These are phyloP conservation scores for Pyrenochaeta sp. DNA, from an alignment of 2,329 filamentous ascomycete genomes.

Conservation along the genomic window DNA sequence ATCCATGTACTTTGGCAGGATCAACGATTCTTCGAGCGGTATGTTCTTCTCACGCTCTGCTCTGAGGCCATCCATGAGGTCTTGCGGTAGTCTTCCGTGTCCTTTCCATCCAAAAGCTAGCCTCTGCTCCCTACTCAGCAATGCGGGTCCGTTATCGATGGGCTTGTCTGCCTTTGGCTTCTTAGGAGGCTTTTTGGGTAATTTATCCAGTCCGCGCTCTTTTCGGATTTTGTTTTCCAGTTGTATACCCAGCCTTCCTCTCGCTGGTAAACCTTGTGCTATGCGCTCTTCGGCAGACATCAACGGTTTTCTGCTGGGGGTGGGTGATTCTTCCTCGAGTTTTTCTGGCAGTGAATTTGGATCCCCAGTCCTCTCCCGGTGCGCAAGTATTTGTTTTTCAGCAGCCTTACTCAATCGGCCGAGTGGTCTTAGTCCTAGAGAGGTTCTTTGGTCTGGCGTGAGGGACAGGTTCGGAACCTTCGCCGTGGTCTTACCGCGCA, in stretches of 20 bases:
- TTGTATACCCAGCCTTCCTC: constrained; percentile 31
- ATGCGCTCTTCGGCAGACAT: constrained; percentile 39
- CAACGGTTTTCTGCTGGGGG: constrained; percentile 13
- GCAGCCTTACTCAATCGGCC: constrained; percentile 33
- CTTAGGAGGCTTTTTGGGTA: constrained; percentile 18
- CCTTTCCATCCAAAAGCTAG: constrained; percentile 30
- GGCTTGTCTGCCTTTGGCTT: constrained; percentile 20
- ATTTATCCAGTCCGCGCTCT: constrained; percentile 28
- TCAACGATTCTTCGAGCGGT: constrained; percentile 25
- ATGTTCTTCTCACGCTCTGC: constrained; percentile 27
- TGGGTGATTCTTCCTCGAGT: constrained; percentile 15
- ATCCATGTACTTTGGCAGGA: constrained; percentile 15
- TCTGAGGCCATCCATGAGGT: constrained; percentile 33
- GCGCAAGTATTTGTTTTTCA: constrained; percentile 34
- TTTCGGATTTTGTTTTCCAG: constrained; percentile 33
- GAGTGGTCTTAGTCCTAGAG: constrained; percentile 30
- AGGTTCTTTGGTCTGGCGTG: constrained; percentile 31
- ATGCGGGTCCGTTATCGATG: constrained; percentile 22
- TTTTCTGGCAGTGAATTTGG: constrained; percentile 29
- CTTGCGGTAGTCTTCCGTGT: constrained; percentile 33
- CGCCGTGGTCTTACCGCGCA: constrained; percentile 3
- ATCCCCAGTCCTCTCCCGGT: constrained; percentile 32
- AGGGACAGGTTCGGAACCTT: constrained; percentile 18
- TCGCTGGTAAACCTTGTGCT: constrained; percentile 30
- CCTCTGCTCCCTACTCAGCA: constrained; percentile 36